Evolutionary conservation across 768 basidiomycete species (phyloP).

Genomic region (Phaffia tasmanica): DNA sequence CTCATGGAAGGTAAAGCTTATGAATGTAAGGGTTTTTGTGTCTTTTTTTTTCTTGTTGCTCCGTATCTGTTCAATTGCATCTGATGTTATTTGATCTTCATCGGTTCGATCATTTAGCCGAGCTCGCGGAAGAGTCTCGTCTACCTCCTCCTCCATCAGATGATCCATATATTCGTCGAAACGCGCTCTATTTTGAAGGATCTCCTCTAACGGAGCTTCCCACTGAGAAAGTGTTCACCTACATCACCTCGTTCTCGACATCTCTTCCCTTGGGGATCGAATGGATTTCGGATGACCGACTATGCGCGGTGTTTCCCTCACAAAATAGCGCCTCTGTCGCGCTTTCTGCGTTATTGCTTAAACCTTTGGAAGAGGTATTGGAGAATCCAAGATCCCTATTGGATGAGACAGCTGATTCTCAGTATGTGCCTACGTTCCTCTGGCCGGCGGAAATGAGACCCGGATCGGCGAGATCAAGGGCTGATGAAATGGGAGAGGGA

Average conservation of each 20-base stretch:
- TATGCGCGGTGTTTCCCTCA: conserved; percentile 12
- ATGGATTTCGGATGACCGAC: conserved; percentile 6
- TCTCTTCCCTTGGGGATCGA: conserved; percentile 3
- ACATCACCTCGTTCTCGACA: conserved; percentile 5
- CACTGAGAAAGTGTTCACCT: conserved; percentile 19
- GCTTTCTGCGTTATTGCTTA: neutral
- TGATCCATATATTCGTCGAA: conserved; percentile 8
- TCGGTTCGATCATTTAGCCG: neutral
- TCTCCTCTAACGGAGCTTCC: conserved; percentile 14
- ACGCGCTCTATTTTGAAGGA: conserved; percentile 20
- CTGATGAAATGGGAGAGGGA: conserved; percentile 8
- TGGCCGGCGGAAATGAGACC: conserved; percentile 14
- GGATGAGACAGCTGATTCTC: neutral
- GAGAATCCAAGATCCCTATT: too few species aligned
- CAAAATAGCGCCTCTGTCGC: conserved; percentile 2
- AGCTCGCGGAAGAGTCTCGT: neutral
- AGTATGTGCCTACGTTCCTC: conserved; percentile 10
- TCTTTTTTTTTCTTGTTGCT: neutral
- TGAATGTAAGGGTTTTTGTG: neutral
- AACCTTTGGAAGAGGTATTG: too few species aligned
- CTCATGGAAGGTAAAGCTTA: neutral
- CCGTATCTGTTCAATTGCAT: neutral
- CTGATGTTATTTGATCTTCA: neutral
- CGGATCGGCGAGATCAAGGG: conserved; percentile 8
- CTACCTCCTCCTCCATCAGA: conserved; percentile 10